These are phyloP conservation scores for Begonia fuchsioides DNA, from an alignment of 306 rosid species.

Conservation along the genomic window DNA sequence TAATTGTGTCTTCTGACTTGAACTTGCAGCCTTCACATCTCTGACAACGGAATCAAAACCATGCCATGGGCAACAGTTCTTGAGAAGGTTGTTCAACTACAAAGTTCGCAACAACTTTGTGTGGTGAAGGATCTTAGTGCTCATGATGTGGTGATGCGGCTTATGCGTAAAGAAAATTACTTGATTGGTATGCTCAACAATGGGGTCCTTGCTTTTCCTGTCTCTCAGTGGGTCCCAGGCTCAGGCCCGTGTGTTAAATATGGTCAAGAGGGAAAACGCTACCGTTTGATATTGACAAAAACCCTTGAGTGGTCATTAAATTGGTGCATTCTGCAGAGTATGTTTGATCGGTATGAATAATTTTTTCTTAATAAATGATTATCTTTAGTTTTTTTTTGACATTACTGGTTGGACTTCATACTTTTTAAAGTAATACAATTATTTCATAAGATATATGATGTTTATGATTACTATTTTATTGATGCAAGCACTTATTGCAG, in stretches of 20 bases:
- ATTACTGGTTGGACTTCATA: background rate
- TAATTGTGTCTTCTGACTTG: too few relatives aligned
- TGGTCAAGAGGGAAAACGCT: constrained; percentile 29
- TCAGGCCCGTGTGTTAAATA: constrained; percentile 58
- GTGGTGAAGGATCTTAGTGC: constrained; percentile 83
- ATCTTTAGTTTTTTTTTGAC: background rate
- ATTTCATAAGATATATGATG: too few relatives aligned
- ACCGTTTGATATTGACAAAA: constrained; percentile 57
- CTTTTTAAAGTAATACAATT: background rate
- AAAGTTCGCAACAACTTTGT: constrained; percentile 57
- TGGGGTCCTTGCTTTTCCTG: constrained; percentile 85
- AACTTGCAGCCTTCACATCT: constrained; percentile 61
- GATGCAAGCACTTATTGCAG: constrained; percentile 31
- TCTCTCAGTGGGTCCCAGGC: constrained; percentile 84
- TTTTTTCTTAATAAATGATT: constrained; percentile 1
- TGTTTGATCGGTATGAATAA: constrained; percentile 82
- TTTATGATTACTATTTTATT: too few relatives aligned
- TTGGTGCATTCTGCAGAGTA: constrained; percentile 93
- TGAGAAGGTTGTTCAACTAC: constrained; percentile 70
- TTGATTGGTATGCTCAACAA: constrained; percentile 90
- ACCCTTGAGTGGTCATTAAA: constrained; percentile 95
- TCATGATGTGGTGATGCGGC: constrained; percentile 80
- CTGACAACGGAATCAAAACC: constrained; percentile 80
- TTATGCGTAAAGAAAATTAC: constrained; percentile 97
- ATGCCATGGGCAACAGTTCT: constrained; percentile 88